These are phyloP conservation scores for Plasmodium ovale DNA, from an alignment of 169 alveolate species.

Conservation along the genomic window DNA sequence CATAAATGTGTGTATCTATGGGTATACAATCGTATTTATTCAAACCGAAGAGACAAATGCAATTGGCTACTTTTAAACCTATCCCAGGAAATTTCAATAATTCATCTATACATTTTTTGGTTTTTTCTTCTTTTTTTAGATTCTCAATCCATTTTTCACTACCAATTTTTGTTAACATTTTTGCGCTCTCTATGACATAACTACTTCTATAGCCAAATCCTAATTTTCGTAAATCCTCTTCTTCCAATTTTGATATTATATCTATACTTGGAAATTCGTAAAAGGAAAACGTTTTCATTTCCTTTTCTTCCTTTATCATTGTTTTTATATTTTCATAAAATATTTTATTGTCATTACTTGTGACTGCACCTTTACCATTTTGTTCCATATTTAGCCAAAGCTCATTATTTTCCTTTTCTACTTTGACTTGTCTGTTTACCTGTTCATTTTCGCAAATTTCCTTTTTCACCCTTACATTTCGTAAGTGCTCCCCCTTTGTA, in stretches of 20 bases:
- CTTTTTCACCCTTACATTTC: neutral
- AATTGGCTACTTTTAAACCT: slow-evolving; percentile 95
- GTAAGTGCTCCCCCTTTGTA: neutral
- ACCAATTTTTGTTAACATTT: slow-evolving; percentile 59
- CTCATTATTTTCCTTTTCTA: neutral
- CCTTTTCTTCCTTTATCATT: slow-evolving; percentile 32
- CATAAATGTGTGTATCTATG: slow-evolving; percentile 92
- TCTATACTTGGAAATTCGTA: slow-evolving; percentile 80
- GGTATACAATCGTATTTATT: slow-evolving; percentile 89
- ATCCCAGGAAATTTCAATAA: slow-evolving; percentile 87
- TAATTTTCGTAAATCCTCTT: slow-evolving; percentile 71
- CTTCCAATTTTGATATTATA: slow-evolving; percentile 53
- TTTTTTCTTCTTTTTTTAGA: slow-evolving; percentile 57
- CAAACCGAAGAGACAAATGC: slow-evolving; percentile 90
- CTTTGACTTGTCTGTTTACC: neutral
- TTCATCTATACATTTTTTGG: slow-evolving; percentile 40
- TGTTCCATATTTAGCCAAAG: neutral
- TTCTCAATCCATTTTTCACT: slow-evolving; percentile 76
- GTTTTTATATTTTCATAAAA: slow-evolving; percentile 53
- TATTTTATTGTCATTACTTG: slow-evolving; percentile 15
- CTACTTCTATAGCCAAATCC: slow-evolving; percentile 82
- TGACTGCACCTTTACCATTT: neutral
- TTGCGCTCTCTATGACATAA: slow-evolving; percentile 76
- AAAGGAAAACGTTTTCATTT: slow-evolving; percentile 43
- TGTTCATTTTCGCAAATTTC: neutral